phyloP scores from a whole-genome alignment of 148 eudicot species.

The Diospyros kaki region DNA sequence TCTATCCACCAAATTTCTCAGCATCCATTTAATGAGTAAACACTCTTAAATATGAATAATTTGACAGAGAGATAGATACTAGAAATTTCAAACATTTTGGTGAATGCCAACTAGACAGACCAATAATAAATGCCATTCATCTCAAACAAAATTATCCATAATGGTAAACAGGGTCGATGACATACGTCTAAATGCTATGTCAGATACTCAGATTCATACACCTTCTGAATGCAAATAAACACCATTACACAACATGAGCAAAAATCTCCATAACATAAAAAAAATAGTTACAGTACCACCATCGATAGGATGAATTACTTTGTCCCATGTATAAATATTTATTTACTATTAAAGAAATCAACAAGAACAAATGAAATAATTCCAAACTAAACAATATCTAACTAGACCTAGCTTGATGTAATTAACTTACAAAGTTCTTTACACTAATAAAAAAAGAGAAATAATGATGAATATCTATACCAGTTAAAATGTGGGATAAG shows the following conservation, averaged over 20 bases:
- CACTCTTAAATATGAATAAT: neutral
- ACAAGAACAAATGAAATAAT: neutral
- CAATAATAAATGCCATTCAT: too few species aligned
- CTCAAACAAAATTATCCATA: neutral
- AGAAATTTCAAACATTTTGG: neutral
- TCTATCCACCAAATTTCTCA: neutral
- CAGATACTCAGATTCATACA: neutral
- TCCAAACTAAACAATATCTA: neutral
- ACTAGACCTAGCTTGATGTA: neutral
- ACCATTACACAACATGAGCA: neutral
- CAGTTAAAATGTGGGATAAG: slow-evolving; percentile 66
- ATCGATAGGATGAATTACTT: neutral
- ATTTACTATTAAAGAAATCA: neutral
- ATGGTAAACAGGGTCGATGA: neutral
- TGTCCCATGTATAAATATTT: neutral
- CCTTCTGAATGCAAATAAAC: neutral
- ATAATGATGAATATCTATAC: slow-evolving; percentile 24
- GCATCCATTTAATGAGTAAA: neutral
- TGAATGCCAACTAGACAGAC: neutral
- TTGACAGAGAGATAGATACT: neutral
- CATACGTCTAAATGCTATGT: neutral
- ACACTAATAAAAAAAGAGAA: neutral
- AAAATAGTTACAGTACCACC: neutral
- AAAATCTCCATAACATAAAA: neutral
- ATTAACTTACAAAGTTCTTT: neutral